These are phyloP conservation scores for Leishmania martiniquensis DNA, from an alignment of 208 protist genomes.

Conservation along the genomic window DNA sequence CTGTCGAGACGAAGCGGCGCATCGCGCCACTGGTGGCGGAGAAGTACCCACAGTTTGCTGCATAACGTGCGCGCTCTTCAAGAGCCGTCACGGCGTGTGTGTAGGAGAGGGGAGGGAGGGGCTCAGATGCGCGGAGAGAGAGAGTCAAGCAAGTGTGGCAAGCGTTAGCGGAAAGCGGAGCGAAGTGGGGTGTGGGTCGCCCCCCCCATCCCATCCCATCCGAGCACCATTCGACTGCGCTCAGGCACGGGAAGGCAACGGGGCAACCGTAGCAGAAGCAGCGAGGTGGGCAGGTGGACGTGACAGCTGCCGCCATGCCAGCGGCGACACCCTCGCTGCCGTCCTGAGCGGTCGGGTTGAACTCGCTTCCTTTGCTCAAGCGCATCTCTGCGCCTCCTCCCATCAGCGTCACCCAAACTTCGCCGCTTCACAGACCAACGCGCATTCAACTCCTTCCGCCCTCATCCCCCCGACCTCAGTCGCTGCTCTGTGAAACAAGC, in stretches of 20 bases:
- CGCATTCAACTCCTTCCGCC: too few relatives aligned
- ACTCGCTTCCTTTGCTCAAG: not conserved
- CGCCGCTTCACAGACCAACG: too few relatives aligned
- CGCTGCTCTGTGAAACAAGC: not conserved
- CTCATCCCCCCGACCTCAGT: not conserved
- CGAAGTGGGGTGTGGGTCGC: not conserved
- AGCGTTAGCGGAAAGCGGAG: not conserved
- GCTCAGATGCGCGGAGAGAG: not conserved
- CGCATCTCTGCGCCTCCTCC: not conserved
- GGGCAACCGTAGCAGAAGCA: not conserved
- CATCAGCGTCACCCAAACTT: not conserved
- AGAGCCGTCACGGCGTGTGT: not conserved
- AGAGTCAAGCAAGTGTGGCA: not conserved
- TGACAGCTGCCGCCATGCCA: not conserved
- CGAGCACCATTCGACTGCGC: not conserved
- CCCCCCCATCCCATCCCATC: not conserved
- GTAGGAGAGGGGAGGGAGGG: not conserved
- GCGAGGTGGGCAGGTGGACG: not conserved
- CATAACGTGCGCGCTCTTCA: not conserved
- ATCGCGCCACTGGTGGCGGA: constrained; percentile 52
- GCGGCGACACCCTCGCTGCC: not conserved
- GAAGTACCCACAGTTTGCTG: constrained; percentile 63
- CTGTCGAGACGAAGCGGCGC: constrained; percentile 44
- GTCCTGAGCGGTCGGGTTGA: not conserved
- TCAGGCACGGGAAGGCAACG: not conserved